Percentiles rank a stretch among this genome's conserved stretches.
These are phyloP conservation scores for Trichoderma erinaceum DNA, from an alignment of 495 filamentous ascomycete genomes.

Conservation along the genomic window DNA sequence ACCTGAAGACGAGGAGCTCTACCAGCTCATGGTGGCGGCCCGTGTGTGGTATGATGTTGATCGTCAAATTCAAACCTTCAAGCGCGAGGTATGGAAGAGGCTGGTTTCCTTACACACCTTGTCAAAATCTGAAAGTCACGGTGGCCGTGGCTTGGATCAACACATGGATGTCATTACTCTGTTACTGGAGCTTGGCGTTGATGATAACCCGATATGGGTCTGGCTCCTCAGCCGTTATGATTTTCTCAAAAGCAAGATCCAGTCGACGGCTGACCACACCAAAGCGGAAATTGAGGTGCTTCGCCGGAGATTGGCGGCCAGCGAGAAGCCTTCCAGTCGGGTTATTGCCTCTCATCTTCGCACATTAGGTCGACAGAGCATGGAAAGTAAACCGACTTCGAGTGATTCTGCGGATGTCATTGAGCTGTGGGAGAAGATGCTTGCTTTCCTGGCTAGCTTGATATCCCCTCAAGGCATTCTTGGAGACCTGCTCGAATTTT, in stretches of 20 bases:
- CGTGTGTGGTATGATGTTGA: conserved; percentile 94
- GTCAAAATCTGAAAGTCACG: conserved; percentile 35
- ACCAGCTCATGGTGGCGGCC: conserved; percentile 79
- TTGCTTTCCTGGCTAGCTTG: conserved; percentile 64
- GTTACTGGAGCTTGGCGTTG: conserved; percentile 82
- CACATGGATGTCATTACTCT: conserved; percentile 85
- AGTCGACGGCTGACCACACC: conserved; percentile 68
- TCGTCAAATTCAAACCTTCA: conserved; percentile 75
- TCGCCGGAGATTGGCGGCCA: conserved; percentile 67
- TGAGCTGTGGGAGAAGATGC: conserved; percentile 83
- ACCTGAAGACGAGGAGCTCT: conserved; percentile 63
- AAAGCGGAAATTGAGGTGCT: conserved; percentile 89
- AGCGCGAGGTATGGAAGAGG: conserved; percentile 78
- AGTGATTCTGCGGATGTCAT: conserved; percentile 71
- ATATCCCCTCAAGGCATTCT: conserved; percentile 70
- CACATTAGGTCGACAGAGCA: conserved; percentile 55
- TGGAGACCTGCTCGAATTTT: conserved; percentile 86
- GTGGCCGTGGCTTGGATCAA: conserved; percentile 59
- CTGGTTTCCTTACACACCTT: conserved; percentile 53
- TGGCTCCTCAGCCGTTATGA: conserved; percentile 89
- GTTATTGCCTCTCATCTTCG: conserved; percentile 67
- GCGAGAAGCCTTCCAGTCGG: conserved; percentile 61
- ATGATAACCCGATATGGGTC: conserved; percentile 92
- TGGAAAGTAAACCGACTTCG: conserved; percentile 46
- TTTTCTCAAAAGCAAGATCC: conserved; percentile 78